Base-by-base conservation (phyloP, 2,329 filamentous ascomycete genomes). In the Aspergillus jensenii region DNA sequence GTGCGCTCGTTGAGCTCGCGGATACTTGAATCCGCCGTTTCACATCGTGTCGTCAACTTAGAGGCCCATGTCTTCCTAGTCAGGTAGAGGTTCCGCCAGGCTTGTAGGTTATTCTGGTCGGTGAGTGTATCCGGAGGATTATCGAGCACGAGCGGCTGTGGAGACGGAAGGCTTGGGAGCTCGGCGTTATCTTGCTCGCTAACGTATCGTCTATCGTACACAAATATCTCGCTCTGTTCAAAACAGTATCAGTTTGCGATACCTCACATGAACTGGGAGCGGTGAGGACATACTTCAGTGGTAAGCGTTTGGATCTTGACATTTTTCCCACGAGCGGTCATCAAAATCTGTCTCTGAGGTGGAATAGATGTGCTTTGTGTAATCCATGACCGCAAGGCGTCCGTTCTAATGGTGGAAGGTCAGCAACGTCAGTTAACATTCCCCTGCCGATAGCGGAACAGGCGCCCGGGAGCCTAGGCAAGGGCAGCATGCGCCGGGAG, bases 1-100 rank as follows among this genome's bases (percentile, higher is more conserved):
- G 70, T 73, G 39, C 73, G 71, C 55, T 76, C 73, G 56, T 74
- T 74, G 49, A 76, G 84, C 56, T 87, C 82, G 67, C 85, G 81
- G 19, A 87, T 82, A 61, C 82, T 77, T 52, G 80, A 78, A 52
- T 87, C 85, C 78, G 91, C 88, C 50, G 79, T 78, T 50, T 81
- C 81, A 66, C 90, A 93, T 64, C 88, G 87, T 25, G 88, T 85
- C 6, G 89, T 82, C 35, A 96, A 77, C 40, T 81, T 81, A 53
- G 87, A 77, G 0, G 92, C 90, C 95, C 95, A 99, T 65, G 84
- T 82, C 67, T 88, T 86, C 59, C 95, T 87, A 58, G 87, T 84
- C 73, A 88, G 89, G 79, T 95, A 97, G 21, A 98, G 81, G 45
- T 87, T 85, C 71, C 91, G 90, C 93, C 95, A 99, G 84, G 92